A percentile compares a stretch with the other conserved stretches of the same genome.
These are phyloP conservation scores for Candolleomyces aberdarensis DNA, from an alignment of 768 basidiomycete species.

Conservation along the genomic window DNA sequence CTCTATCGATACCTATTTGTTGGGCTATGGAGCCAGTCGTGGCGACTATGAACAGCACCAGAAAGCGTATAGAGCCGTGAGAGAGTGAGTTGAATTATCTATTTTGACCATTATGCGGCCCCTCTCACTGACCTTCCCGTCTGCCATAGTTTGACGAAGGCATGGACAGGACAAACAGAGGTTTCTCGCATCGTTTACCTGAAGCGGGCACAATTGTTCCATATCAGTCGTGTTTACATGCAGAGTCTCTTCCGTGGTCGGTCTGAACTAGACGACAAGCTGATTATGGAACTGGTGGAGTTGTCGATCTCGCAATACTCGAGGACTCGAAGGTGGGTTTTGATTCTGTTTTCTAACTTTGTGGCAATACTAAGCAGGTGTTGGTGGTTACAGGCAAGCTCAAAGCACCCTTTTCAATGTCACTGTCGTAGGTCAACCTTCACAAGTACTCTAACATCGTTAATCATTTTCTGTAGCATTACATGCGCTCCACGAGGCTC, in stretches of 20 bases:
- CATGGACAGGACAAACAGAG: constrained; percentile 66
- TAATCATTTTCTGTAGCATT: constrained; percentile 44
- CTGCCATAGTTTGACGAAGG: constrained; percentile 38
- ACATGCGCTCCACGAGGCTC: constrained; percentile 66
- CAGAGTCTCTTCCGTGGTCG: constrained; percentile 73
- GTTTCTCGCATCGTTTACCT: constrained; percentile 73
- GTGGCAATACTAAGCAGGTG: background rate
- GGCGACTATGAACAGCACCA: constrained; percentile 59
- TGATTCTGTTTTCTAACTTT: background rate
- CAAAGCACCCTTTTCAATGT: constrained; percentile 64
- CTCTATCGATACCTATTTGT: constrained; percentile 71
- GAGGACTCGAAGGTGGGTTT: constrained; percentile 62
- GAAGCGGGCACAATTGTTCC: constrained; percentile 78
- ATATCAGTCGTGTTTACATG: constrained; percentile 73
- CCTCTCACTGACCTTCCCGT: background rate
- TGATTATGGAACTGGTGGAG: constrained; percentile 67
- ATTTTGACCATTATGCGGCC: background rate
- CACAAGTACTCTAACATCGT: background rate
- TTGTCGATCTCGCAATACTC: constrained; percentile 80
- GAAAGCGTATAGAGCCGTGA: constrained; percentile 60
- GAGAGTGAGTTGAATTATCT: constrained; percentile 53
- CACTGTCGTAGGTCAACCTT: constrained; percentile 48
- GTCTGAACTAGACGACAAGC: constrained; percentile 67
- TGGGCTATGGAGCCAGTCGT: constrained; percentile 65
- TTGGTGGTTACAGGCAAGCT: constrained; percentile 47